phyloP scores from a whole-genome alignment of 2,329 filamentous ascomycete genomes.

The Clonostachys sp. region DNA sequence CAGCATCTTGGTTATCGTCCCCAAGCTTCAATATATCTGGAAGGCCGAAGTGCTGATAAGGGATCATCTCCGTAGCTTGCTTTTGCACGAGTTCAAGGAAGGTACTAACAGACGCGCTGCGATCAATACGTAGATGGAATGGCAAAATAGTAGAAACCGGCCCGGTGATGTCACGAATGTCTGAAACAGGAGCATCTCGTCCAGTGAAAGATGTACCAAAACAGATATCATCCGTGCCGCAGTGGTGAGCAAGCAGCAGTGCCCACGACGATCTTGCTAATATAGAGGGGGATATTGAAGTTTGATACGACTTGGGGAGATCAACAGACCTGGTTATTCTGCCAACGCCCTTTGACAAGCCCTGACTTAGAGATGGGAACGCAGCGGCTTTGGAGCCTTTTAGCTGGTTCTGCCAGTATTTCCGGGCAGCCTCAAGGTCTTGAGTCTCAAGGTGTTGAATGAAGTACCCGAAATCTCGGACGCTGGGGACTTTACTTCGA shows the following conservation, averaged over 20 bases:
- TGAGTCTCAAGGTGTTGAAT: conserved; percentile 32
- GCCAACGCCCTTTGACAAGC: no score
- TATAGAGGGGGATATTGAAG: conserved; percentile 1
- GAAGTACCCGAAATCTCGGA: conserved; percentile 27
- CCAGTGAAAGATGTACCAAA: neutral
- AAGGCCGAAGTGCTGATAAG: conserved; percentile 9
- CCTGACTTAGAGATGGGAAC: neutral
- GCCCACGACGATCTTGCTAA: neutral
- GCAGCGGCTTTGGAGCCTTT: conserved; percentile 1
- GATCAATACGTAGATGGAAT: conserved; percentile 16
- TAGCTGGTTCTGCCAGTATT: conserved; percentile 1
- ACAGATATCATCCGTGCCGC: neutral
- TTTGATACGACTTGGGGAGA: conserved; percentile 7
- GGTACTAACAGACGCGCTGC: conserved; percentile 16
- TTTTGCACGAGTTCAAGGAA: conserved; percentile 22
- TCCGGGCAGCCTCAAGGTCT: neutral
- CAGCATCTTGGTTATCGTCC: conserved; percentile 2
- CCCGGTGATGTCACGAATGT: conserved; percentile 10
- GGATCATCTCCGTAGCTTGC: conserved; percentile 3
- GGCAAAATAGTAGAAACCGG: conserved; percentile 14
- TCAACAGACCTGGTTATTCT: neutral
- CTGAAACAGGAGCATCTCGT: conserved; percentile 4
- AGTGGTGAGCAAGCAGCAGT: neutral
- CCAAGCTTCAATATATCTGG: conserved; percentile 7
- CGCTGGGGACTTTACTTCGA: conserved; percentile 12